Conservation (phyloP, 169 alveolate genomes). For the Plasmodium vivax region DNA sequence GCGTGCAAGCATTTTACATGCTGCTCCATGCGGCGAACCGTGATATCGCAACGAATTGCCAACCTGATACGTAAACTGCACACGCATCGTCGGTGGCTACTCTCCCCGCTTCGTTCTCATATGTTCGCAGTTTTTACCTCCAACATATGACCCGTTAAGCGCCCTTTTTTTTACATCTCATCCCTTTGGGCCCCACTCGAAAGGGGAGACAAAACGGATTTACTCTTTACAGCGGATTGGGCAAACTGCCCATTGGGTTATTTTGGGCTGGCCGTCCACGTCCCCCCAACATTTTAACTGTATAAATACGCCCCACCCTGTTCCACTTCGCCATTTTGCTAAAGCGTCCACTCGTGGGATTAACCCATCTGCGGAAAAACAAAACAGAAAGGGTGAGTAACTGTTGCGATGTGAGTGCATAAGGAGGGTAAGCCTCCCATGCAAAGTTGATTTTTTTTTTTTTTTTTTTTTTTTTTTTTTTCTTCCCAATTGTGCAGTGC, state of each 20-base stretch:
- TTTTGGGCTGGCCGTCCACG: background rate
- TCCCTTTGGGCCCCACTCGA: background rate
- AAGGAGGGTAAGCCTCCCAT: background rate
- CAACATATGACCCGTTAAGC: background rate
- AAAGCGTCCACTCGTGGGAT: background rate
- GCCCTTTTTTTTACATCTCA: background rate
- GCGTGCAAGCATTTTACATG: background rate
- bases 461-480: background rate
- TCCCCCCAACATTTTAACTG: background rate
- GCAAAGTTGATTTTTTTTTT: background rate
- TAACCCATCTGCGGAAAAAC: background rate
- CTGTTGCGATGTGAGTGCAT: background rate
- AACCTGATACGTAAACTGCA: background rate
- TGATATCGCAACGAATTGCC: background rate
- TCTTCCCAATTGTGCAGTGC: background rate
- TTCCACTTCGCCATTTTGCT: background rate
- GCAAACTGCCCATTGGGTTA: background rate
- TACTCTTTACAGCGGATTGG: background rate
- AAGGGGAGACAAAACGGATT: background rate
- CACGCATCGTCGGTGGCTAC: background rate
- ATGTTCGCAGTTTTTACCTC: background rate
- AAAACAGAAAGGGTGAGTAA: background rate
- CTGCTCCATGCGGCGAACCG: background rate
- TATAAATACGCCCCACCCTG: background rate
- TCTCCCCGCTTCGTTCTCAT: background rate